Conservation (phyloP, 352 stramenopile genomes). For the Blastocystis sp. region DNA sequence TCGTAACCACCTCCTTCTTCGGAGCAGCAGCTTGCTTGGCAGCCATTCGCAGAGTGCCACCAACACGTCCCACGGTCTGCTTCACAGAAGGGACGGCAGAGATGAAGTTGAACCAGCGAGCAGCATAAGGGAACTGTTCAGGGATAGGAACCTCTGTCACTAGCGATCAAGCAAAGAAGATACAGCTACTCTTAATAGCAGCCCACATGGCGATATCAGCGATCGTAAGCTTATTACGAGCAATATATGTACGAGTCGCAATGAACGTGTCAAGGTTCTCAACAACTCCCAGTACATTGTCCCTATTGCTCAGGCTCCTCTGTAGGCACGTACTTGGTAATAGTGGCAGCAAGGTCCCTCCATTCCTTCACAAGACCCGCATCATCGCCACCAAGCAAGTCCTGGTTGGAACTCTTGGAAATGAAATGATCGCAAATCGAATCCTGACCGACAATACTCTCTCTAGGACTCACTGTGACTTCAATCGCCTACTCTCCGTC, state of each 20-base stretch:
- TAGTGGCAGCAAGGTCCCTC: not conserved
- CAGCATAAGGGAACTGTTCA: conserved; percentile 69
- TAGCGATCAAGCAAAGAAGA: not conserved
- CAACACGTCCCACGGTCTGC: conserved; percentile 39
- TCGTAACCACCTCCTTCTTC: conserved; percentile 51
- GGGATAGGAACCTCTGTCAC: conserved; percentile 10
- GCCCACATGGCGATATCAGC: conserved; percentile 88
- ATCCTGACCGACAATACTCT: not conserved
- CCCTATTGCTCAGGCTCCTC: not conserved
- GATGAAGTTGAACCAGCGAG: conserved; percentile 73
- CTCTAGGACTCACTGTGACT: not conserved
- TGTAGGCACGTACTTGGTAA: not conserved
- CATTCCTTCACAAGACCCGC: conserved; percentile 28
- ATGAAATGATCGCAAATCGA: conserved; percentile 58
- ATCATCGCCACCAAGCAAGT: conserved; percentile 50
- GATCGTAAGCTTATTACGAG: conserved; percentile 83
- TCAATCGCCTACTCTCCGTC: conserved; percentile 14
- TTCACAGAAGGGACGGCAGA: conserved; percentile 61
- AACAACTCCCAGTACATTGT: conserved; percentile 63
- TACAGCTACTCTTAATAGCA: conserved; percentile 61
- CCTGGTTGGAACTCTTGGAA: conserved; percentile 20
- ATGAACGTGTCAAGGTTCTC: conserved; percentile 77
- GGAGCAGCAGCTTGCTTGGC: not conserved
- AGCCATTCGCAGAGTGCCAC: conserved; percentile 17
- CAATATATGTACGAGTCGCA: conserved; percentile 81